Evolutionary conservation across 2,329 filamentous ascomycete species (phyloP), one percentile per base, ranked within the genome.

Genomic region (Pseudogymnoascus destructans): DNA sequence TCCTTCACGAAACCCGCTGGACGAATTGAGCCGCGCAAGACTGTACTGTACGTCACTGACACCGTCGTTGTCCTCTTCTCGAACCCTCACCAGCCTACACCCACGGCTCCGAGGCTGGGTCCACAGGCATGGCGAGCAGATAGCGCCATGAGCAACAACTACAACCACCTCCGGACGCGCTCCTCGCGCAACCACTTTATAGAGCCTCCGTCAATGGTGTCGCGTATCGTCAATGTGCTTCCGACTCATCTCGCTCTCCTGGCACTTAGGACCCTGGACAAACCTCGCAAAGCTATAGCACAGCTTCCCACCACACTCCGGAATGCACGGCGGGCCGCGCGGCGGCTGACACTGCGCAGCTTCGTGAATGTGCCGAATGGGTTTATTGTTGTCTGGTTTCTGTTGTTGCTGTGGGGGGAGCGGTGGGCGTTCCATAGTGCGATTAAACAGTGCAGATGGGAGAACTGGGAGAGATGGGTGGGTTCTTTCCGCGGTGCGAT

Each of bases 381-480:
- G 13, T 70, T 95, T 63, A 81, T 87, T 15, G 68, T 80, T 10
- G 60, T 91, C 49, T 98, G 93, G 92, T 66, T 90, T 38, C 70
- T 88, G 19, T 77, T 87, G 17, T 67, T 98, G 62, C 81, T 93
- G 63, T 93, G 88, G 82, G 90, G 92, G 1, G 93, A 98, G 74
- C 78, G 87, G 60, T 86, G 80, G 71, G 79, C 85, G 33, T 97
- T 95, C 70, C 76, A 79, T 57, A 80, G 80, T 62, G 83, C 80
- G 60, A 80, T 95, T 13, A 75, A 79, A 59, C 77, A 74, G 57
- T 98, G 93, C 71, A 74, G 80, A 58, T 98, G 93, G 93, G 77
- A 81, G 33, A 80, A 79, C 38, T 98, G 93, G 93, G 93, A 98
- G 75, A 79, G 81, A 71, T 98, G 93, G 91, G 90, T 95, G 77